Conservation (phyloP, 192 early-diverging fungal genomes). For the Paraglomus brasilianum region DNA sequence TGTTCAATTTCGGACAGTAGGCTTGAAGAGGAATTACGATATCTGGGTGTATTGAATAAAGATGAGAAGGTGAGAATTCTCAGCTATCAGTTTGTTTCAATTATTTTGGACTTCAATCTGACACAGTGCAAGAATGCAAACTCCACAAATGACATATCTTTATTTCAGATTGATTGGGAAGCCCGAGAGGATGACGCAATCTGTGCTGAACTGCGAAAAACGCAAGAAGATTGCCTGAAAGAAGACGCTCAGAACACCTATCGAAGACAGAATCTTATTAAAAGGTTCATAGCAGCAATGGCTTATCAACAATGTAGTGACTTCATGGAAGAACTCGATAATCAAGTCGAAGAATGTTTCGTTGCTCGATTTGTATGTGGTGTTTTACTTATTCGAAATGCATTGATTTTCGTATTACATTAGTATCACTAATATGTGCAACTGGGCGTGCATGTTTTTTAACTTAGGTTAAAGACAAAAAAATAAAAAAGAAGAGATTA, state of each 20-base stretch:
- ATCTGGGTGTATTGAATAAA: no score
- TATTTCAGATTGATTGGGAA: constrained; percentile 60
- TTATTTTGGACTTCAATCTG: no score
- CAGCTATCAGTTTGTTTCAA: no score
- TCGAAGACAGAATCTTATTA: constrained; percentile 65
- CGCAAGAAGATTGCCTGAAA: constrained; percentile 72
- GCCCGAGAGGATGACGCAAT: constrained; percentile 73
- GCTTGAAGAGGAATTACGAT: no score
- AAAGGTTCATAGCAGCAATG: constrained; percentile 69
- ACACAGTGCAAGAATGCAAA: no score
- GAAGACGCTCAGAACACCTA: constrained; percentile 63
- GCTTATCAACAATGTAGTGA: constrained; percentile 86
- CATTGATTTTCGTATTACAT: no score
- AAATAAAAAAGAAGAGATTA: constrained; percentile 27
- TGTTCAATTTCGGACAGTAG: no score
- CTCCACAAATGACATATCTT: no score
- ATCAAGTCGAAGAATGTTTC: constrained; percentile 86
- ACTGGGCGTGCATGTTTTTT: not conserved
- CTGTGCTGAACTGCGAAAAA: constrained; percentile 62
- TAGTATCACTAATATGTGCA: no score
- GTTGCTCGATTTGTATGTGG: constrained; percentile 77
- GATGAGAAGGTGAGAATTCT: no score
- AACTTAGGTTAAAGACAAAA: not conserved
- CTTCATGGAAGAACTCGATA: constrained; percentile 85
- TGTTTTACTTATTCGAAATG: not conserved